Percentiles rank a stretch among this genome's conserved stretches.
These are phyloP conservation scores for Diaporthe batatas DNA, from an alignment of 2,329 filamentous ascomycete species.

Conservation along the genomic window DNA sequence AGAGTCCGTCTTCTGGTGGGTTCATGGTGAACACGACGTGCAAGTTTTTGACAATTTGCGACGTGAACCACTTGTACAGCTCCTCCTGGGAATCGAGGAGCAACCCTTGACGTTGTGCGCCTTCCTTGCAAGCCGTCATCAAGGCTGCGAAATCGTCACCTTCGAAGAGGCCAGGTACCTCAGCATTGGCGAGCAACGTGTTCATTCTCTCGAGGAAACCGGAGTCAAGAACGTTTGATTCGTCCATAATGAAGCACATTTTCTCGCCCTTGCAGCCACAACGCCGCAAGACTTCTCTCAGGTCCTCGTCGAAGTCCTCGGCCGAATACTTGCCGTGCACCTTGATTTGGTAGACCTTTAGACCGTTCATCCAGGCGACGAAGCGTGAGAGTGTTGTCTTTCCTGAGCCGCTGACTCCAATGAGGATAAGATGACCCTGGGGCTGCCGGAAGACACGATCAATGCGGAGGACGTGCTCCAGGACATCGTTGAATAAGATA, in stretches of 20 bases:
- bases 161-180: slow-evolving; percentile 98
- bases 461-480: slow-evolving; percentile 98
- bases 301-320: slow-evolving; percentile 98
- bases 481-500: slow-evolving; percentile 98
- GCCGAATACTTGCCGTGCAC: slow-evolving; percentile 98
- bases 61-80: slow-evolving; percentile 99
- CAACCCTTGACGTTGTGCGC: slow-evolving; percentile 93
- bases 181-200: slow-evolving; percentile 97
- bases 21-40: slow-evolving; percentile 99
- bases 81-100: slow-evolving; percentile 98
- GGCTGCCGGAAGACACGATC: slow-evolving; percentile 99
- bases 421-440: slow-evolving; percentile 97
- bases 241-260: slow-evolving; percentile 99
- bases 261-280: slow-evolving; percentile 99
- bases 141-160: slow-evolving; percentile 98
- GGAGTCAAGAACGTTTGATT: slow-evolving; percentile 97
- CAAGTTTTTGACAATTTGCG: slow-evolving; percentile 98
- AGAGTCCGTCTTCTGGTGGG: slow-evolving; percentile 92
- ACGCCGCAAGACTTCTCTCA: slow-evolving; percentile 91
- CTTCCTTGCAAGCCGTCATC: slow-evolving; percentile 99
- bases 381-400: slow-evolving; percentile 99
- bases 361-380: slow-evolving; percentile 99
- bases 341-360: slow-evolving; percentile 99
- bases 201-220: slow-evolving; percentile 99
- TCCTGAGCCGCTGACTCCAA: slow-evolving; percentile 97